These are phyloP conservation scores for Populus tomentosa DNA, from an alignment of 441 rosid species.

Conservation along the genomic window DNA sequence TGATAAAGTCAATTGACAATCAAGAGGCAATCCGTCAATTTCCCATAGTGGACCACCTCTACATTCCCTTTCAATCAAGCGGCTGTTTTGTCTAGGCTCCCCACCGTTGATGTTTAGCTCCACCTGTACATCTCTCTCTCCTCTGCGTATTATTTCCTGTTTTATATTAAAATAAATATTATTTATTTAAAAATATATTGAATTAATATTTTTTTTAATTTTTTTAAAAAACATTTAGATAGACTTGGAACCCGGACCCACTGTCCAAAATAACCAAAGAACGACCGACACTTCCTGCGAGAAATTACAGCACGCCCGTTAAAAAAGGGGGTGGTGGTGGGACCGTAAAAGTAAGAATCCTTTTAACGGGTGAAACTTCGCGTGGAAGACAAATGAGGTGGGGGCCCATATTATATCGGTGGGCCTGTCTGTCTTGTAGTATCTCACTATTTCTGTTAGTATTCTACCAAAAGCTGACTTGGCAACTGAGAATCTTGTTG, in stretches of 20 bases:
- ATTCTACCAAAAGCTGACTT: constrained; percentile 5
- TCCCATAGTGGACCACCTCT: not conserved
- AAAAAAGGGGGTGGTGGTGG: too few relatives aligned
- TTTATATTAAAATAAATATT: not conserved
- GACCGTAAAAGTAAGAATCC: not conserved
- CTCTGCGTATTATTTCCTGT: not conserved
- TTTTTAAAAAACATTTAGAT: not conserved
- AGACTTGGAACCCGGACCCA: not conserved
- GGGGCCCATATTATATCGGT: constrained; percentile 7
- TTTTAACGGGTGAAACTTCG: constrained; percentile 24
- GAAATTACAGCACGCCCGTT: too few relatives aligned
- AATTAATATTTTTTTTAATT: too few relatives aligned
- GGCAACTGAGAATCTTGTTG: not conserved
- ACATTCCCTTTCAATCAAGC: not conserved
- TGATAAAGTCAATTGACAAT: too few relatives aligned
- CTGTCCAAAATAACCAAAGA: not conserved
- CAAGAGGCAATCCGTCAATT: not conserved
- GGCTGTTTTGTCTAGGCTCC: not conserved
- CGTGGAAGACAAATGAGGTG: constrained; percentile 19
- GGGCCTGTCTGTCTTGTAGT: not conserved
- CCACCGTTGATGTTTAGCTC: not conserved
- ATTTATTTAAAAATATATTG: too few relatives aligned
- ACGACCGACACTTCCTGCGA: too few relatives aligned
- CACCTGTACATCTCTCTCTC: not conserved
- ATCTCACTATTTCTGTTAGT: not conserved